Evolutionary conservation across 768 basidiomycete genomes (phyloP).

Genomic region (Strobilomyces echinocephalus): DNA sequence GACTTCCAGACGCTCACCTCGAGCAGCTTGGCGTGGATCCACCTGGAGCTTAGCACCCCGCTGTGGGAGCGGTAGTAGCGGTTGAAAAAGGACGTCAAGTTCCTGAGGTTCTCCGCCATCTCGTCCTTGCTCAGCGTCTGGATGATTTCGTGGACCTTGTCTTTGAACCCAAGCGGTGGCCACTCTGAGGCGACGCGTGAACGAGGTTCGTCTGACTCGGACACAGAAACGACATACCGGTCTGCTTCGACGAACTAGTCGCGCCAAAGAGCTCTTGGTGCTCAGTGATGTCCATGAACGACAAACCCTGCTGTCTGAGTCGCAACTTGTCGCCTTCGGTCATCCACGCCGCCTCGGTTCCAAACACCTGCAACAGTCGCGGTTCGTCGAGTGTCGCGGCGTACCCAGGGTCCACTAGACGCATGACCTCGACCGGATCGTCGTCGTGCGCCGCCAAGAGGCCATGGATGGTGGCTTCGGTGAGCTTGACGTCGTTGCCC

Average conservation of each 20-base stretch:
- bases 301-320: background rate
- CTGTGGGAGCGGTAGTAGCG: constrained; percentile 22
- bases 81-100: constrained; percentile 31
- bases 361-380: constrained; percentile 1
- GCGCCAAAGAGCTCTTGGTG: background rate
- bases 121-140: constrained; percentile 19
- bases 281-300: constrained; percentile 5
- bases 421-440: constrained; percentile 14
- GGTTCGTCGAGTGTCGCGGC: constrained; percentile 17
- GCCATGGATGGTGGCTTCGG: background rate
- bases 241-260: background rate
- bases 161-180: constrained; percentile 12
- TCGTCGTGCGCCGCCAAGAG: constrained; percentile 10
- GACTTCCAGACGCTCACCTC: background rate
- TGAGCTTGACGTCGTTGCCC: background rate
- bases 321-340: constrained; percentile 3
- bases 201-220: background rate
- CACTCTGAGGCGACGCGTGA: constrained; percentile 7
- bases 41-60: constrained; percentile 38
- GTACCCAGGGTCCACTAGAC: constrained; percentile 10
- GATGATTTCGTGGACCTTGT: constrained; percentile 8
- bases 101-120: constrained; percentile 32
- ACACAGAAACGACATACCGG: background rate
- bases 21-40: constrained; percentile 31
- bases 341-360: background rate